Base-by-base conservation (phyloP, 2,329 filamentous ascomycete species). In the Talaromyces atroroseus region DNA sequence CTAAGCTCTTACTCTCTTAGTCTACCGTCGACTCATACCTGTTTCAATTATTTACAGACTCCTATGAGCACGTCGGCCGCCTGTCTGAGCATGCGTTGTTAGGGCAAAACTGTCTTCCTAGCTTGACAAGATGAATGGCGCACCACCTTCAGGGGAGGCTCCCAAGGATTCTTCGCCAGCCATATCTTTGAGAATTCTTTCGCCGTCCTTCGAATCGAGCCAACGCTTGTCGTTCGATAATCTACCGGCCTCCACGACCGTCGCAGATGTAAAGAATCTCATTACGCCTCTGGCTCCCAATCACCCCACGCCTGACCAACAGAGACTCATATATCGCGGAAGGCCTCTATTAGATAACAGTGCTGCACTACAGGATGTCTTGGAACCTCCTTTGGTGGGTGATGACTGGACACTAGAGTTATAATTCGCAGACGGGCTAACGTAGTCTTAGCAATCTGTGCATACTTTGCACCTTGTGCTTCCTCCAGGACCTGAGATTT, bases 301-400 rank as follows among this genome's bases (percentile, higher is more conserved):
- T 29, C 71, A 72, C 54, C 77, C 79, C 32, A 52, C 68, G 8
- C 72, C 77, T 0, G 66, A 73, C 18, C 67, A 73, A 45, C 83
- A 85, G 70, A 75, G 82, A 45, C 66, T 86, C 57, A 83, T 86
- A 20, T 84, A 83, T 62, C 71, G 76, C 50, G 83, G 83, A 20
- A 74, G 78, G 56, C 76, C 79, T 26, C 73, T 85, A 6, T 65
- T 74, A 6, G 74, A 80, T 60, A 75, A 80, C 58, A 68, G 71
- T 21, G 74, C 76, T 38, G 78, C 74, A 0, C 67, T 86, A 55
- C 68, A 70, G 29, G 71, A 75, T 36, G 71, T 83, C 3, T 74
- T 86, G 59, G 78, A 79, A 42, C 68, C 75, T 16, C 71, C 77
- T 32, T 72, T 77, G 60, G 81, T 83, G 65, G 65, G 79, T 70